These are phyloP conservation scores for Rhododendron kiyosumense DNA, from an alignment of 148 eudicot species.

Conservation along the genomic window DNA sequence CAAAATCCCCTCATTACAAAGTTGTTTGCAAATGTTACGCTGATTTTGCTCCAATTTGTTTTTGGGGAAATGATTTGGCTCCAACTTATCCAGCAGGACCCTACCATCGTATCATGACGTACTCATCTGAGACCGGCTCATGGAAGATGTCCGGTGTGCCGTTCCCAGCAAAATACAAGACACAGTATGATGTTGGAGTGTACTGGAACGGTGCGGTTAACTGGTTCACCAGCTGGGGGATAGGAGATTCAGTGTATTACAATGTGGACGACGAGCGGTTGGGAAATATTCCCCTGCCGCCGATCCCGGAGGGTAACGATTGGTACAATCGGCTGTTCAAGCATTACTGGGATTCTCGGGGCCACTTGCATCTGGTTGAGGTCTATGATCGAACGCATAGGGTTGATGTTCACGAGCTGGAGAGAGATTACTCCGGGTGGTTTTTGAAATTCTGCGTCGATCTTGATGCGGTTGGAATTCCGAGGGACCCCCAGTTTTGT, in stretches of 20 bases:
- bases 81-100: neutral
- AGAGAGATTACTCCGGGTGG: constrained; percentile 27
- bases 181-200: neutral
- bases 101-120: neutral
- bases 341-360: constrained; percentile 10
- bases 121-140: neutral
- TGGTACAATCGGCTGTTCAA: neutral
- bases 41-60: neutral
- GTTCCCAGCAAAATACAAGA: neutral
- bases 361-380: constrained; percentile 14
- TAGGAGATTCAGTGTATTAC: neutral
- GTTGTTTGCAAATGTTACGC: neutral
- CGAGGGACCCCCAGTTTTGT: neutral
- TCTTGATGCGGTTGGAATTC: neutral
- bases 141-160: constrained; percentile 2
- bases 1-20: constrained; percentile 8
- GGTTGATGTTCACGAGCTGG: constrained; percentile 18
- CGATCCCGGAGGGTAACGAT: neutral
- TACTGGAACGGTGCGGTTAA: constrained; percentile 18
- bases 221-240: constrained; percentile 7
- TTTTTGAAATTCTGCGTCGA: constrained; percentile 22
- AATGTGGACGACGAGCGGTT: constrained; percentile 13
- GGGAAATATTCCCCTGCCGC: constrained; percentile 2
- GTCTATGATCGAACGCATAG: neutral
- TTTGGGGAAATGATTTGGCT: neutral